Conservation (phyloP, 495 filamentous ascomycete species). For the Neurospora sp. region DNA sequence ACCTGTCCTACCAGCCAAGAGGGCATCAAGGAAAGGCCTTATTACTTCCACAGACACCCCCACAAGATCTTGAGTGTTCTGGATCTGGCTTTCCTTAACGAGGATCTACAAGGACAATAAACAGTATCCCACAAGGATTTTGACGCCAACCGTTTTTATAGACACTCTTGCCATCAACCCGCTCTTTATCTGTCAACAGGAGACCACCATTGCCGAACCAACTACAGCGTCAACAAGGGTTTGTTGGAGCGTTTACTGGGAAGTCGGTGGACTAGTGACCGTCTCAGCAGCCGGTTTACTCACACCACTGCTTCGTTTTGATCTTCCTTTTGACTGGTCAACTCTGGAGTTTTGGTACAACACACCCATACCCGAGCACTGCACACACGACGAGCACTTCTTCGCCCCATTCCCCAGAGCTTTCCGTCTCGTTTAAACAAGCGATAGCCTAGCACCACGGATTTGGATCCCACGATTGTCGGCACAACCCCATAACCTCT, state of each 20-base stretch:
- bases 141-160: not conserved
- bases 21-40: slow-evolving; percentile 32
- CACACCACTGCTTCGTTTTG: slow-evolving; percentile 11
- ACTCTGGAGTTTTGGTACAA: slow-evolving; percentile 16
- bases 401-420: not conserved
- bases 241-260: not conserved
- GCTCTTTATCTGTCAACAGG: not conserved
- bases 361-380: slow-evolving; percentile 6
- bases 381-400: not conserved
- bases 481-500: not conserved
- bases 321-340: slow-evolving; percentile 24
- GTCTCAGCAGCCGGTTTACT: not conserved
- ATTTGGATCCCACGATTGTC: not conserved
- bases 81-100: not conserved
- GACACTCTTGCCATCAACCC: not conserved
- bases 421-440: slow-evolving; percentile 12
- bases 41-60: slow-evolving; percentile 35
- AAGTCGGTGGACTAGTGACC: slow-evolving; percentile 9
- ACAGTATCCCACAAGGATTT: not conserved
- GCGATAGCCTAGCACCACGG: not conserved
- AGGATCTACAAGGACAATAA: not conserved
- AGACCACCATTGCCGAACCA: not conserved
- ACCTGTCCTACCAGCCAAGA: slow-evolving; percentile 36
- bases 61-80: slow-evolving; percentile 15
- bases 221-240: not conserved